Conservation (phyloP, 108 stramenopile genomes). For the Discostella pseudostelligera region DNA sequence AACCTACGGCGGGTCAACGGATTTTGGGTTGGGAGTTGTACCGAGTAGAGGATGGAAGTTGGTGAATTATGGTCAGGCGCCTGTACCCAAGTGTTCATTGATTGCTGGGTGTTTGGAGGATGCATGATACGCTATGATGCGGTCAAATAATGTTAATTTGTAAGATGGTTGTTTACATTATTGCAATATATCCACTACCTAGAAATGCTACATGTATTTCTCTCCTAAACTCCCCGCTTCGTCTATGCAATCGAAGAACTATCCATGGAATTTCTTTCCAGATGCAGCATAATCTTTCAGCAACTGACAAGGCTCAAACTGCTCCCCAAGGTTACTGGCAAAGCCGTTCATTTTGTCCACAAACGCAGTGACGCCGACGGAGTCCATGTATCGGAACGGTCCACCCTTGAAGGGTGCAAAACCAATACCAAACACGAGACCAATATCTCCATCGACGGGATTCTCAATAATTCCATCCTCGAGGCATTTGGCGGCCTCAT, state of each 20-base stretch:
- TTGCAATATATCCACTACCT: no score
- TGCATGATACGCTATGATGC: constrained; percentile 14
- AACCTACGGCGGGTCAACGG: constrained; percentile 14
- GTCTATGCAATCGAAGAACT: constrained; percentile 89
- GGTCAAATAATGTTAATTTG: not conserved
- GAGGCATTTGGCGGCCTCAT: constrained; percentile 97
- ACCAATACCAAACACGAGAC: constrained; percentile 98
- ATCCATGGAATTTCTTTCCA: constrained; percentile 92
- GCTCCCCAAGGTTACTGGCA: constrained; percentile 91
- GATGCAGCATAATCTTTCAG: constrained; percentile 93
- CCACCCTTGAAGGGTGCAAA: constrained; percentile 99
- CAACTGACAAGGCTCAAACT: constrained; percentile 97
- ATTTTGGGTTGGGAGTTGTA: constrained; percentile 32
- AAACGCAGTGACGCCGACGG: constrained; percentile 83
- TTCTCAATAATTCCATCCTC: constrained; percentile 97
- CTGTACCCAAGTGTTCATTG: constrained; percentile 41
- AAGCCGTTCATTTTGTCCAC: constrained; percentile 93
- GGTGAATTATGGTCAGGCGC: constrained; percentile 44
- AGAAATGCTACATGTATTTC: no score
- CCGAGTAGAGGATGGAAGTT: constrained; percentile 42
- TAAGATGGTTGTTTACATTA: no score
- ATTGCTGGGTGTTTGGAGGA: constrained; percentile 36
- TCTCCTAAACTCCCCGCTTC: not conserved
- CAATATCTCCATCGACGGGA: constrained; percentile 98
- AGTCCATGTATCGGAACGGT: constrained; percentile 96